Base-by-base conservation (phyloP, 2,329 filamentous ascomycete species). In the Exophiala bonariae region DNA sequence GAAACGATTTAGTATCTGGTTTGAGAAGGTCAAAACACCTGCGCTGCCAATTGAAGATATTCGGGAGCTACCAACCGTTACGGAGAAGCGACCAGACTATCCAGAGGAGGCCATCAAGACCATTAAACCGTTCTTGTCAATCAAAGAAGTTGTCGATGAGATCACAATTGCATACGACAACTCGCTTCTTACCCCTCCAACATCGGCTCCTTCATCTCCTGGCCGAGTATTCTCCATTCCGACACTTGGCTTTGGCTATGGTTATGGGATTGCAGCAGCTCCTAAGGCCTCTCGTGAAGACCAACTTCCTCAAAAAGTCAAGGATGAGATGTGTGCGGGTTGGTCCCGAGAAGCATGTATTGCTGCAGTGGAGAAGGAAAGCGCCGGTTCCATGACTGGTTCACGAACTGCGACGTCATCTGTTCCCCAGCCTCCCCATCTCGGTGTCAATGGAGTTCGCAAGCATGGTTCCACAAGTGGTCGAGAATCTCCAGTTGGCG, bases 341-440 rank as follows among this genome's bases (percentile, higher is more conserved):
- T 96, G 92, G 92, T 86, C 82, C 31, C 83, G 84, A 61, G 90
- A 95, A 17, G 70, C 75, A 11, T 87, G 86, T 23, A 72, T 93
- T 42, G 79, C 83, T 9, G 76, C 80, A 30, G 77, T 88, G 39
- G 82, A 86, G 49, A 81, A 74, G 49, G 74, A 87, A 45, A 80
- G 76, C 40, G 83, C 83, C 59, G 80, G 81, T 10, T 95, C 89
- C 3, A 71, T 95, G 44, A 87, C 76, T 44, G 89, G 89, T 17
- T 95, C 89, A 2, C 82, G 81, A 54, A 77, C 80, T 1, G 85
- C 80, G n/a, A 51, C 49, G n/a, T 56, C 55, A 7, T 61, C 63
- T 3, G 52, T 55, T 9, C 57, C 52, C 13, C 55, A 49, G 33
- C 6, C 23, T 26, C 6, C 23, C 13, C 59, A 61, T 44, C 53